A percentile compares a stretch with the other conserved stretches of the same genome.
Conservation (phyloP, 306 rosid species). For the Rosa lucieae region DNA sequence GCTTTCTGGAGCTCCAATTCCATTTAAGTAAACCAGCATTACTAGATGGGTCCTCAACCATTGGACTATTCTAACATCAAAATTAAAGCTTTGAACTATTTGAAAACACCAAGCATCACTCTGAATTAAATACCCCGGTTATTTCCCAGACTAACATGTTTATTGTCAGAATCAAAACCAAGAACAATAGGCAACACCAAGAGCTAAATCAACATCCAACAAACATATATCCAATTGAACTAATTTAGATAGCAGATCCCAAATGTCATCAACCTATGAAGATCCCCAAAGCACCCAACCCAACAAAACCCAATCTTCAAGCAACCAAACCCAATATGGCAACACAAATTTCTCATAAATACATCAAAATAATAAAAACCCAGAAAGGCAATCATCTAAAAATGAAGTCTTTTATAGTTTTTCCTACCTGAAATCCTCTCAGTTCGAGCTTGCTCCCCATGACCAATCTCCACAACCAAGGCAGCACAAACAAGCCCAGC, state of each 20-base stretch:
- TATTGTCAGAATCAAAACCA: not conserved
- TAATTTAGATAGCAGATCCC: conserved; percentile 28
- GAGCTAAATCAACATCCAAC: not conserved
- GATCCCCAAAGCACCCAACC: conserved; percentile 11
- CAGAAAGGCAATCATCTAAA: conserved; percentile 13
- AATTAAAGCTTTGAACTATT: not conserved
- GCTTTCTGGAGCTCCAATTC: not conserved
- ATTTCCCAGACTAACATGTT: not conserved
- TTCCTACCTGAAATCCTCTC: conserved; percentile 88
- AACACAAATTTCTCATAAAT: conserved; percentile 2
- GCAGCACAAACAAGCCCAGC: conserved; percentile 51
- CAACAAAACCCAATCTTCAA: conserved; percentile 13
- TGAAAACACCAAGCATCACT: not conserved
- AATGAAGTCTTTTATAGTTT: not conserved
- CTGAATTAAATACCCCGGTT: not conserved
- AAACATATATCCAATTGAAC: not conserved
- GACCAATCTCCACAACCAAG: conserved; percentile 41
- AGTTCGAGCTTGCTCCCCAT: conserved; percentile 56
- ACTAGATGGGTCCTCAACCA: not conserved
- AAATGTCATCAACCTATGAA: not conserved
- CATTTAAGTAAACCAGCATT: not conserved
- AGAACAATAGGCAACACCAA: not conserved
- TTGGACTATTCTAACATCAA: not conserved
- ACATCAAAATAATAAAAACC: not conserved
- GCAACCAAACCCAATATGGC: conserved; percentile 14